Percentiles rank a stretch among this genome's conserved stretches.
phyloP scores from a whole-genome alignment of 176 grass and related monocot species.

The Triticum turgidum region DNA sequence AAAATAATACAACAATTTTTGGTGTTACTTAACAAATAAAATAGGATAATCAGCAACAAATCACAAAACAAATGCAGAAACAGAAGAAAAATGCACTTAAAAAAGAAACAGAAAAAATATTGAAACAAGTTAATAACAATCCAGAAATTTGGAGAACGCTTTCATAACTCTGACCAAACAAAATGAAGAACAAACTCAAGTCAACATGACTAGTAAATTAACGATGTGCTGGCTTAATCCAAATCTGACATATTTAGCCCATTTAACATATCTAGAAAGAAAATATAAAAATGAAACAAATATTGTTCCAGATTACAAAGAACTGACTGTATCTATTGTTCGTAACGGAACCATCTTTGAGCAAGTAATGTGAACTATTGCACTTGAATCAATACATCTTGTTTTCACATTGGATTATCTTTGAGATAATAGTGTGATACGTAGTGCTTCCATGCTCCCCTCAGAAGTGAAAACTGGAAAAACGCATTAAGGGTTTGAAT shows the following conservation, averaged over 20 bases:
- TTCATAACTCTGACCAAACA: neutral
- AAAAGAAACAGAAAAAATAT: neutral
- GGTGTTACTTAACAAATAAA: constrained; percentile 1
- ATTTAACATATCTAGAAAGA: neutral
- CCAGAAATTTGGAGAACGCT: neutral
- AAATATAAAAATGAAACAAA: neutral
- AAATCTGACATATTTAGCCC: neutral
- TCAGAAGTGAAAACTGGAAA: neutral
- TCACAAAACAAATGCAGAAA: neutral
- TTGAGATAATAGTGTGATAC: neutral
- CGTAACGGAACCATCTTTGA: neutral
- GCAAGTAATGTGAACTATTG: neutral
- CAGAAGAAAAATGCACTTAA: neutral
- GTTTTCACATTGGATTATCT: neutral
- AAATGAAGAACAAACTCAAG: neutral
- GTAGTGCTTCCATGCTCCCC: neutral
- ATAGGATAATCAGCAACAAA: neutral
- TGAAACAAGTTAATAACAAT: neutral
- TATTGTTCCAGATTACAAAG: neutral
- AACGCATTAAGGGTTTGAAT: neutral
- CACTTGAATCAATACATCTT: constrained; percentile 1
- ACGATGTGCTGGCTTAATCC: neutral
- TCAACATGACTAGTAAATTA: neutral
- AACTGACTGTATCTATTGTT: neutral
- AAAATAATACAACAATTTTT: neutral